Percentiles rank a stretch among this genome's conserved stretches.
Conservation (phyloP, 1,284 basidiomycete species). For the Caloboletus firmus region DNA sequence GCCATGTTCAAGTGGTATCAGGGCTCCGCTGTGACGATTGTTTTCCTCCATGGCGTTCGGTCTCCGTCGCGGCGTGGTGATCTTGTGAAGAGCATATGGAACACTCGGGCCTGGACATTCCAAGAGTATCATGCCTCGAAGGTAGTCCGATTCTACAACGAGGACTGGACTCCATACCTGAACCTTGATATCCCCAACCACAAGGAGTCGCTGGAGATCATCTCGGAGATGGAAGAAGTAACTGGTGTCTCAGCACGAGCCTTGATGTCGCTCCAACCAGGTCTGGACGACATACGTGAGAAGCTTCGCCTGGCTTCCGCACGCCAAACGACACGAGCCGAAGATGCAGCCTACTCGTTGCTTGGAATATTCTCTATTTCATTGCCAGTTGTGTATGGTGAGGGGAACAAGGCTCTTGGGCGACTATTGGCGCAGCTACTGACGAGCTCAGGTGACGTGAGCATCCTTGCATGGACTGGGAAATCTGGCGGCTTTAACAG, state of each 20-base stretch:
- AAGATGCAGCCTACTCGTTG: background rate
- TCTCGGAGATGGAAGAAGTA: constrained; percentile 6
- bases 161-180: background rate
- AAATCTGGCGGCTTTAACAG: too few species aligned
- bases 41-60: constrained; percentile 3
- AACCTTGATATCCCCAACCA: too few species aligned
- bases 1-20: constrained; percentile 15
- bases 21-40: background rate
- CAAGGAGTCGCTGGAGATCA: too few species aligned
- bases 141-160: background rate
- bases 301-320: constrained; percentile 7
- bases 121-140: background rate
- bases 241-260: background rate
- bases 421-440: background rate
- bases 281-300: constrained; percentile 1
- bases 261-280: constrained; percentile 5
- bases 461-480: constrained; percentile 7
- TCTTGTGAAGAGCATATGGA: background rate
- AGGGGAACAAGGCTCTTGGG: background rate
- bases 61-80: background rate
- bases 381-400: constrained; percentile 1
- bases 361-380: too few species aligned
- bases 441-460: too few species aligned
- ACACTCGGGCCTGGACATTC: background rate
- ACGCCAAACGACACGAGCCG: background rate